Evolutionary conservation across 306 rosid species (phyloP).

Genomic region (Cicer judaicum): DNA sequence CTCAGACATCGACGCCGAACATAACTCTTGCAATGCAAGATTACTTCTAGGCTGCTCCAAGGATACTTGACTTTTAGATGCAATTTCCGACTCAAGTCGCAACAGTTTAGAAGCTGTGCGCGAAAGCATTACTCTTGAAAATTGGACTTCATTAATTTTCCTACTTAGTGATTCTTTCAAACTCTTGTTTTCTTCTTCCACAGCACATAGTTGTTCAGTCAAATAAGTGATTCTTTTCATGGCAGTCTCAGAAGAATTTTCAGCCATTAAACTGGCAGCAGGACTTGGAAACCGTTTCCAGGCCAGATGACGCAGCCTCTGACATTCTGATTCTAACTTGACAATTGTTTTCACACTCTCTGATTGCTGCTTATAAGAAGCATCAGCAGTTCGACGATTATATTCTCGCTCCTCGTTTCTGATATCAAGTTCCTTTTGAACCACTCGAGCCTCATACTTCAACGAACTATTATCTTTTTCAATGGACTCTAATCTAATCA

Average conservation of each 20-base stretch:
- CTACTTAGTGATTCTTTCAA: conserved; percentile 63
- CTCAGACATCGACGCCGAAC: conserved; percentile 65
- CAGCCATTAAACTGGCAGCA: conserved; percentile 53
- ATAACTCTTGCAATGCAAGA: conserved; percentile 53
- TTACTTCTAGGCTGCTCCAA: conserved; percentile 54
- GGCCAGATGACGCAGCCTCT: conserved; percentile 72
- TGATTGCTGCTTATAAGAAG: conserved; percentile 74
- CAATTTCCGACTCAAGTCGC: conserved; percentile 53
- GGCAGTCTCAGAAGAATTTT: conserved; percentile 54
- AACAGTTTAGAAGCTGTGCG: conserved; percentile 63
- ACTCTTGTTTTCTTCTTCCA: conserved; percentile 74
- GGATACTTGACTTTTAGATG: conserved; percentile 50
- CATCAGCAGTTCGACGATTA: conserved; percentile 64
- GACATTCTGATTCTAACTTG: conserved; percentile 89
- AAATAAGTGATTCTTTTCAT: conserved; percentile 50
- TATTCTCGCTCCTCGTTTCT: conserved; percentile 86
- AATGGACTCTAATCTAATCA: conserved; percentile 63
- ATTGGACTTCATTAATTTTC: conserved; percentile 68
- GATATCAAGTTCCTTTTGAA: conserved; percentile 82
- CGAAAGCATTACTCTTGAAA: conserved; percentile 66
- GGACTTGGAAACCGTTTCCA: conserved; percentile 82
- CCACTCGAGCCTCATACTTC: conserved; percentile 73
- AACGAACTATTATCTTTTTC: conserved; percentile 70
- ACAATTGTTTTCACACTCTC: conserved; percentile 70
- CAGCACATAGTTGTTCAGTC: conserved; percentile 60